phyloP scores from a whole-genome alignment of 164 flowering plant species.

The Vitis labrusca region DNA sequence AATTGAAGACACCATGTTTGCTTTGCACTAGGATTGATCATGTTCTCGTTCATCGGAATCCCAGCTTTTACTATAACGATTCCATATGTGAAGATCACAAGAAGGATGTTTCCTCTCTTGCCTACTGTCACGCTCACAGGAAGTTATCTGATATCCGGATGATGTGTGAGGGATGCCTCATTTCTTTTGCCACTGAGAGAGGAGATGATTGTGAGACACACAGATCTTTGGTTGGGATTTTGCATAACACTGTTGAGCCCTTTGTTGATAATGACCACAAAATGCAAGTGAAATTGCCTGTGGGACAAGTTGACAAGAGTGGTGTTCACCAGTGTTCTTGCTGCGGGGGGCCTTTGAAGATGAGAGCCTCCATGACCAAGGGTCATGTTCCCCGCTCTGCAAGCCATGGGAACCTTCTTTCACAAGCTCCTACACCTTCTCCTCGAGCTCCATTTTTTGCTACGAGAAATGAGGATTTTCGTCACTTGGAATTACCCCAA shows the following conservation, averaged over 20 bases:
- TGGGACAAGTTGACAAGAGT: conserved; percentile 22
- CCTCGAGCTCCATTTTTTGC: conserved; percentile 37
- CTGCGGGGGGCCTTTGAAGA: conserved; percentile 62
- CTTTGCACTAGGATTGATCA: conserved; percentile 82
- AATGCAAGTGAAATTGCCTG: conserved; percentile 27
- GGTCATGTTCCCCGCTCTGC: conserved; percentile 10
- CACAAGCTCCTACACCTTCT: conserved; percentile 49
- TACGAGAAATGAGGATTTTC: conserved; percentile 34
- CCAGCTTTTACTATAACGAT: conserved; percentile 61
- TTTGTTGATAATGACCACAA: conserved; percentile 53
- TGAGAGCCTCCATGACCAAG: conserved; percentile 18
- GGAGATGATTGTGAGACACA: conserved; percentile 54
- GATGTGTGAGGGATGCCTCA: conserved; percentile 84
- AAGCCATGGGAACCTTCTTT: conserved; percentile 19
- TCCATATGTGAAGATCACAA: conserved; percentile 73
- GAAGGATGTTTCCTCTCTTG: conserved; percentile 67
- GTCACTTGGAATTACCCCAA: conserved; percentile 35
- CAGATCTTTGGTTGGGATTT: conserved; percentile 56
- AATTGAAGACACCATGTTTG: conserved; percentile 65
- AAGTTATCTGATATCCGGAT: conserved; percentile 61
- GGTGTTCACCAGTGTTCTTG: conserved; percentile 53
- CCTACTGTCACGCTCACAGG: conserved; percentile 68
- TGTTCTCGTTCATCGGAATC: conserved; percentile 32
- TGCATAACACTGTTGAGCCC: conserved; percentile 55
- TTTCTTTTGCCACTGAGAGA: conserved; percentile 66